phyloP scores from a whole-genome alignment of 768 basidiomycete genomes.

The Termitomyces sp. region DNA sequence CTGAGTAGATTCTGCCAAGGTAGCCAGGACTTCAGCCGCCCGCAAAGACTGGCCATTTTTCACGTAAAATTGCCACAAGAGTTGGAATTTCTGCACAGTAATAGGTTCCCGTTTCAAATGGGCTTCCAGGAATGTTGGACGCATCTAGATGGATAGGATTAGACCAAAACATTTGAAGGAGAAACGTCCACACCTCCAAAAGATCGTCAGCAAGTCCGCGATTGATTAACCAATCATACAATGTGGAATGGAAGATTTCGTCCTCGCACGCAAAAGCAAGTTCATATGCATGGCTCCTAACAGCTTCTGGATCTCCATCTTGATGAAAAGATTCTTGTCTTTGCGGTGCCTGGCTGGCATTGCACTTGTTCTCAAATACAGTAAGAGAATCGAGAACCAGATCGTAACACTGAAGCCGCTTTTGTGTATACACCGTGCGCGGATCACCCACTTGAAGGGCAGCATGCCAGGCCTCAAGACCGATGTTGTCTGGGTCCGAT shows the following conservation, averaged over 20 bases:
- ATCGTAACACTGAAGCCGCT: slow-evolving; percentile 71
- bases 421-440: slow-evolving; percentile 51
- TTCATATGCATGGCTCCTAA: slow-evolving; percentile 82
- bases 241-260: slow-evolving; percentile 87
- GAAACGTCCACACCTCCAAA: slow-evolving; percentile 62
- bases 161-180: slow-evolving; percentile 1
- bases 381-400: slow-evolving; percentile 78
- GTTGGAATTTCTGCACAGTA: slow-evolving; percentile 76
- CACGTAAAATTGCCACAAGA: slow-evolving; percentile 97
- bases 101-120: slow-evolving; percentile 80
- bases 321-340: slow-evolving; percentile 18
- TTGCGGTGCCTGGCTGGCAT: slow-evolving; percentile 14
- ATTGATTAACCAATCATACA: slow-evolving; percentile 92
- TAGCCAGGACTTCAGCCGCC: slow-evolving; percentile 81
- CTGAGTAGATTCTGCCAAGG: slow-evolving; percentile 82
- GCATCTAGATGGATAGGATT: slow-evolving; percentile 46
- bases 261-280: slow-evolving; percentile 82
- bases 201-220: slow-evolving; percentile 82
- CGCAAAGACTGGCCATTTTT: slow-evolving; percentile 83
- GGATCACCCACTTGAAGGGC: slow-evolving; percentile 54
- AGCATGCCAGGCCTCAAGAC: slow-evolving; percentile 71
- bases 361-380: slow-evolving; percentile 68
- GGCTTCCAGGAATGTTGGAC: slow-evolving; percentile 82
- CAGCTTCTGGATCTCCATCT: slow-evolving; percentile 55
- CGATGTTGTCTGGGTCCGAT: slow-evolving; percentile 70